Evolutionary conservation across 768 basidiomycete genomes (phyloP), one percentile per base, ranked within the genome.

Genomic region (Lactifluus hygrophoroides): DNA sequence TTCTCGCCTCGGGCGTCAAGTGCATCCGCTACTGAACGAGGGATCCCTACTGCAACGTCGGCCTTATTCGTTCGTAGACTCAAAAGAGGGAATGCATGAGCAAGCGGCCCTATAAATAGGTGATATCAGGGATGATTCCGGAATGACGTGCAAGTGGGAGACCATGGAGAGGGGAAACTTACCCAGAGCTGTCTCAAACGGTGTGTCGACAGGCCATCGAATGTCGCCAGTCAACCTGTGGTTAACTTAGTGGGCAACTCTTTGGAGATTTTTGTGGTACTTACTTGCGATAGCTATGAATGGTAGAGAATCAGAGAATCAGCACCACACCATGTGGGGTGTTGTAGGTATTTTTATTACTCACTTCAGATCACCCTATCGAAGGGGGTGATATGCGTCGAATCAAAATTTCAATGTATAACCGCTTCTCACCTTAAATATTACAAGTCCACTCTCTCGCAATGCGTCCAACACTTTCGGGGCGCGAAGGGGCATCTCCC

Each of bases 41-140:
- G 72, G 3, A 99, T 76, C 0, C 92, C 95, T 25, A 90, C 91
- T 6, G 85, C 88, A 2, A 96, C 93, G 67, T 97, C 94, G 0
- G 95, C 95, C 70, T 99, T 99, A 76, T 88, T 91, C 1, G 95
- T 98, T 17, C 95, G 80, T 58, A 97, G 73, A 66, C 90, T 91
- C 25, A 97, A 72, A 8, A 96, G 68, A 0, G 88, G 86, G 72
- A 95, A 89, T 9, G 84, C 74, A 1, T 89, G 88, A 0, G 82
- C 81, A 10, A 97, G 71, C 2, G 90, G 88, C 5, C 93, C 90
- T 85, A 51, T 28, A 17, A 17, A 44, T 2, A 25, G 54, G 25
- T 30, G 10, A 53, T 11, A 30, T 57, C 44, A 13, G n/a, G 2
- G n/a, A 19, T 47, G 4, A 4, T n/a, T n/a, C 23, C 14, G 1